Evolutionary conservation across 768 basidiomycete genomes (phyloP).

Genomic region (Cystofilobasidium bisporidii): DNA sequence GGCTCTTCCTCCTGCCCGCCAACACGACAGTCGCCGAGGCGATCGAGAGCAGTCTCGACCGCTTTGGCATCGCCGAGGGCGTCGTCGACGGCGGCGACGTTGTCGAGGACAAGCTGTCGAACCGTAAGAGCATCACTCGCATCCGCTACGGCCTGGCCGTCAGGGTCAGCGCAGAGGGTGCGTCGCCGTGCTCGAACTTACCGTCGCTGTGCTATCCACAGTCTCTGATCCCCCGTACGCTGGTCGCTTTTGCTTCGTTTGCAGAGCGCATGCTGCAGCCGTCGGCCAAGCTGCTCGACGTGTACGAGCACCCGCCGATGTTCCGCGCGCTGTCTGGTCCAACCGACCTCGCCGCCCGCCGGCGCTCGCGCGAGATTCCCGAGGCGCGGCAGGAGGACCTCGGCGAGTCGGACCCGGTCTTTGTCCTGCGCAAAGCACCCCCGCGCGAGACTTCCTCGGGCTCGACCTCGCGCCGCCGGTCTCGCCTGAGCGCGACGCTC

Average conservation of each 20-base stretch:
- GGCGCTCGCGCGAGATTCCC: constrained; percentile 77
- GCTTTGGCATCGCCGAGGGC: constrained; percentile 92
- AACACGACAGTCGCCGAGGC: constrained; percentile 95
- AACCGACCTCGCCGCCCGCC: constrained; percentile 56
- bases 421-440: constrained; percentile 56
- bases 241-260: background rate
- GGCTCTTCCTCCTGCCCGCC: constrained; percentile 83
- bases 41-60: constrained; percentile 79
- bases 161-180: constrained; percentile 53
- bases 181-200: constrained; percentile 30
- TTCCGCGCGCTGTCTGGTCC: constrained; percentile 52
- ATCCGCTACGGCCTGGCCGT: constrained; percentile 75
- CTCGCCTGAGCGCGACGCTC: constrained; percentile 22
- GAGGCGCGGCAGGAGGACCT: constrained; percentile 67
- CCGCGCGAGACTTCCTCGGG: constrained; percentile 9
- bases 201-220: no score
- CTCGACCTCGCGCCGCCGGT: constrained; percentile 4
- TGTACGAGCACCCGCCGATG: constrained; percentile 63
- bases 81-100: constrained; percentile 98
- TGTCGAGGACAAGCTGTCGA: constrained; percentile 80
- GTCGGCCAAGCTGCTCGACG: constrained; percentile 74
- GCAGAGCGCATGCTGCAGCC: constrained; percentile 69
- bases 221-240: background rate
- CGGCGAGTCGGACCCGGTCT: constrained; percentile 70
- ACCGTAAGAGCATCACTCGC: constrained; percentile 63